Evolutionary conservation across 805 yeast species (phyloP).

Genomic region (Candida sonorensis): DNA sequence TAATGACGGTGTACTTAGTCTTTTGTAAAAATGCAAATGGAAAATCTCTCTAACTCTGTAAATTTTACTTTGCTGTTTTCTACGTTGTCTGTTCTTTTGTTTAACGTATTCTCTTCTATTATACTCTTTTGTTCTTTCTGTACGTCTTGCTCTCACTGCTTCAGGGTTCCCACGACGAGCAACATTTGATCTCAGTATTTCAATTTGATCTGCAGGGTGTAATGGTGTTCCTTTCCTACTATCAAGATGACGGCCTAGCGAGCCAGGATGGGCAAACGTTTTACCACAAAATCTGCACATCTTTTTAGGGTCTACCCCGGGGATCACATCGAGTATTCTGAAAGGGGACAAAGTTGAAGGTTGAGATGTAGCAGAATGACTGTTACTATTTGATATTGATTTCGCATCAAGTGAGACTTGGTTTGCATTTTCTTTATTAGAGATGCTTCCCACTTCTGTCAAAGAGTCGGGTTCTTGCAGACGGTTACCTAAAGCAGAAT

Average conservation of each 20-base stretch:
- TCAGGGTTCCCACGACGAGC: constrained; percentile 44
- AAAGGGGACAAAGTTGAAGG: constrained; percentile 1
- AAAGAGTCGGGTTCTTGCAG: too few species aligned
- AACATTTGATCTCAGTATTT: constrained; percentile 39
- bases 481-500: too few species aligned
- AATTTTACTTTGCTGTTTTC: constrained; percentile 37
- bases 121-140: constrained; percentile 35
- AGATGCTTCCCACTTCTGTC: too few species aligned
- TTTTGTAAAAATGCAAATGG: constrained; percentile 29
- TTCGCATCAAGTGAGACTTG: too few species aligned
- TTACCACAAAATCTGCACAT: constrained; percentile 47
- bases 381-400: neutral
- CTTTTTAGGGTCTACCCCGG: constrained; percentile 26
- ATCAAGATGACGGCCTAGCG: constrained; percentile 55
- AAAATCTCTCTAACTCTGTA: constrained; percentile 33
- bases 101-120: constrained; percentile 42
- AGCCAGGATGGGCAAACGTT: constrained; percentile 50
- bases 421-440: too few species aligned
- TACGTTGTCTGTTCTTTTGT: constrained; percentile 36
- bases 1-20: constrained; percentile 31
- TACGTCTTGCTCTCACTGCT: constrained; percentile 33
- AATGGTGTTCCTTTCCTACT: constrained; percentile 42
- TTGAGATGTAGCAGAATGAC: neutral
- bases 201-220: constrained; percentile 47
- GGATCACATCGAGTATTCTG: constrained; percentile 15